Conservation (phyloP, 2,329 filamentous ascomycete genomes). For the Monilinia fructigena region DNA sequence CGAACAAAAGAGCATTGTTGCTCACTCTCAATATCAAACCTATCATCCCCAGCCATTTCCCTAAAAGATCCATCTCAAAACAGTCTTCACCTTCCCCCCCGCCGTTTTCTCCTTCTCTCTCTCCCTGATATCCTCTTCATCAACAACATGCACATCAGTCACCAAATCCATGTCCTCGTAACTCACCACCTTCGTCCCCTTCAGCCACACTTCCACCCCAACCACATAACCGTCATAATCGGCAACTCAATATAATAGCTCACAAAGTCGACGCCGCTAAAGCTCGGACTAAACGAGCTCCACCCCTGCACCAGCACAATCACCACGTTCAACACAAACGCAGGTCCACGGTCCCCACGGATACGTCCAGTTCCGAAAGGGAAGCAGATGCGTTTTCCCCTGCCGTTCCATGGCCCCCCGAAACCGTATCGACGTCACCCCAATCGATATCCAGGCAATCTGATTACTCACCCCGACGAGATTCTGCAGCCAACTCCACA, state of each 20-base stretch:
- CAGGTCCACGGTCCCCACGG: conserved; percentile 59
- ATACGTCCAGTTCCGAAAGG: conserved; percentile 67
- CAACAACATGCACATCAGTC: conserved; percentile 46
- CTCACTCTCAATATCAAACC: too few species aligned
- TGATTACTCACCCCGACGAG: conserved; percentile 68
- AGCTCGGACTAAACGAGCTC: conserved; percentile 59
- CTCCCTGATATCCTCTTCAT: conserved; percentile 36
- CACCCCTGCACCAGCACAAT: conserved; percentile 64
- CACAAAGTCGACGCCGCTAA: conserved; percentile 59
- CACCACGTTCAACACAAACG: conserved; percentile 55
- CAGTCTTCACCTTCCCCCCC: conserved; percentile 33
- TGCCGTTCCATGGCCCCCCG: conserved; percentile 56
- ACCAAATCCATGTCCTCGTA: conserved; percentile 51
- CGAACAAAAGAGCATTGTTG: neutral
- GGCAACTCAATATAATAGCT: conserved; percentile 64
- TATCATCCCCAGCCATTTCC: too few species aligned
- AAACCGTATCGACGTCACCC: conserved; percentile 64
- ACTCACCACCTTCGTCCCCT: conserved; percentile 48
- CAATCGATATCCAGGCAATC: conserved; percentile 64
- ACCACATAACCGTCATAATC: conserved; percentile 55
- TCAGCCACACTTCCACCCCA: conserved; percentile 53
- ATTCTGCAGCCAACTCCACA: conserved; percentile 67
- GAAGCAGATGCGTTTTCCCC: conserved; percentile 59
- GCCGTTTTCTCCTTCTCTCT: conserved; percentile 32
- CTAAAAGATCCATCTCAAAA: conserved; percentile 39